Base-by-base conservation (phyloP, 2,329 filamentous ascomycete genomes). In the Trichoderma lentiforme region DNA sequence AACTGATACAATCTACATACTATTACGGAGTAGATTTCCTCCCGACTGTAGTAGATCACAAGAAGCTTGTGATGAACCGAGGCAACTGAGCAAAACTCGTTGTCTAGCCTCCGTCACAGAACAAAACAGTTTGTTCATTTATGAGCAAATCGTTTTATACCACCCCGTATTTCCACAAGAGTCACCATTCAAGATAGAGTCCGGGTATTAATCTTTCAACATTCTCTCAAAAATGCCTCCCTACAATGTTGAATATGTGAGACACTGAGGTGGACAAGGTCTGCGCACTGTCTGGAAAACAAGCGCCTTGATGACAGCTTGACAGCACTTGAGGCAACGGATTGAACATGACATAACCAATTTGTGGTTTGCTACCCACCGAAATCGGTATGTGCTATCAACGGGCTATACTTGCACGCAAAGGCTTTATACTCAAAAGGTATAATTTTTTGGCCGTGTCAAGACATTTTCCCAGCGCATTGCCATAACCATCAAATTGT, bases 241-340 rank as follows among this genome's bases (percentile, higher is more conserved):
- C 21, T 21, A 21, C 21, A 21, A 21, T 21, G 21, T 21, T 21
- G 21, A 21, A 21, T 21, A 21, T 21, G 21, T 21, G 21, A 21
- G 21, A 21, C 21, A 21, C 21, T 21, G 21, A 21, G 70, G 39
- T 3, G 70, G 43, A 21, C 11, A 21, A 12, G 63, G 57, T 6
- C 28, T 72, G 3, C 36, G 70, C 8, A 69, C 70, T 15, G 30
- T 68, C 15, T 72, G 70, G 70, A 30, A 57, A 4, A 39, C 43
- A 5, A 56, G 63, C 4, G 11, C 63, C 6, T 51, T 69, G 70
- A 69, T 39, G 21, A 62, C 36, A 21, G 63, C 21, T 21, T 21
- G 21, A 21, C 21, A 21, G 21, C 21, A 21, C 30, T 9, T 30
- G 30, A 9, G 2, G 30, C 8, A 24, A 14, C 56, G 70, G 70